Evolutionary conservation across 495 filamentous ascomycete species (phyloP).

Genomic region (Aspergillus sparsus): DNA sequence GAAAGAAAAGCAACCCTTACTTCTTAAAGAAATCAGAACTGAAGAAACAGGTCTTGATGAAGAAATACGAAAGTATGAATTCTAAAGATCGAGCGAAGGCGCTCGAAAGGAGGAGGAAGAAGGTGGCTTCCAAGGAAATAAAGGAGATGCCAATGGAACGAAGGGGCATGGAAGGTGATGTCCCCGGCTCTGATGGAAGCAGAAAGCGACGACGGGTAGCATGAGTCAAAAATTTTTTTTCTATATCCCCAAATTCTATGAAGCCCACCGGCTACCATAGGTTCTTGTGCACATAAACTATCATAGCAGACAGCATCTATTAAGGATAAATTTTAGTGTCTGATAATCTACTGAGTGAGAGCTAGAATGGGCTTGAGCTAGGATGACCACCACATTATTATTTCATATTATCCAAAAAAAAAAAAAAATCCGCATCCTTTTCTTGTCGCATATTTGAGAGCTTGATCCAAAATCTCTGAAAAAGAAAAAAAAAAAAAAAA

Average conservation of each 20-base stretch:
- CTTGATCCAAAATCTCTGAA: conserved; percentile 4
- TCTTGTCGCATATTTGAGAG: conserved; percentile 11
- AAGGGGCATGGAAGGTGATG: conserved; percentile 43
- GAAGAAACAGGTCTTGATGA: conserved; percentile 77
- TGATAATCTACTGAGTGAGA: neutral
- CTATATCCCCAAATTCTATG: neutral
- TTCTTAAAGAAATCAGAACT: conserved; percentile 88
- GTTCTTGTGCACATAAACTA: neutral
- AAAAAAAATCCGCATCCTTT: conserved; percentile 15
- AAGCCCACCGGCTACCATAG: neutral
- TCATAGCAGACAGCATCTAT: too few species aligned
- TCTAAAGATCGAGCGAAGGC: conserved; percentile 75
- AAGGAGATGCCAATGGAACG: conserved; percentile 72
- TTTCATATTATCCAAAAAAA: conserved; percentile 24
- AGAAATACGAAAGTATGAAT: conserved; percentile 78
- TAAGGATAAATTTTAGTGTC: too few species aligned
- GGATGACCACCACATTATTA: conserved; percentile 17
- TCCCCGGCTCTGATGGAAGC: conserved; percentile 21
- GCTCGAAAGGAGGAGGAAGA: conserved; percentile 83
- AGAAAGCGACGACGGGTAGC: conserved; percentile 39
- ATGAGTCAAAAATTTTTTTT: conserved; percentile 21
- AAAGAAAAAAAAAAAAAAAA: conserved; percentile 7
- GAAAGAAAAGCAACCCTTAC: conserved; percentile 90
- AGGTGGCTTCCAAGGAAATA: conserved; percentile 75
- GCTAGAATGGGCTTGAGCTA: neutral